Conservation (phyloP, 306 rosid genomes). For the Gastrolobium bilobum region DNA sequence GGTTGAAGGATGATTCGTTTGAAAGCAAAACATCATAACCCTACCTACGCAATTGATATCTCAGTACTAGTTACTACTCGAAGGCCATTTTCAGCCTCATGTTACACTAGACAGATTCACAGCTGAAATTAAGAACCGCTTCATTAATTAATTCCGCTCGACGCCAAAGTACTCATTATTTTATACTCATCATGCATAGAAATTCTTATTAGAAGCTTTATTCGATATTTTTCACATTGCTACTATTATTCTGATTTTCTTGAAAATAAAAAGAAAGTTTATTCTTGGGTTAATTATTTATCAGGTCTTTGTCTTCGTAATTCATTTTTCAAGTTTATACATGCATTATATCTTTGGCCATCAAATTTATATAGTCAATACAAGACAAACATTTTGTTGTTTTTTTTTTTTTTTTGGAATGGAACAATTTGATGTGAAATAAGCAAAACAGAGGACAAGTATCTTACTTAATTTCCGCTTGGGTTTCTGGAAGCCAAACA, state of each 20-base stretch:
- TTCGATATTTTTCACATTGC: neutral
- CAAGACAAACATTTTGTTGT: neutral
- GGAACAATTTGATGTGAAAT: neutral
- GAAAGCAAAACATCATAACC: neutral
- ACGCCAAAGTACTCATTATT: neutral
- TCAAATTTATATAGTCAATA: neutral
- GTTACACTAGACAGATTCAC: neutral
- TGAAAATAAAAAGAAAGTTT: neutral
- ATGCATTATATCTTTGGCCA: neutral
- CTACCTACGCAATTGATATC: conserved; percentile 15
- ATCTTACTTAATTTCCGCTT: neutral
- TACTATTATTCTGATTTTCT: neutral
- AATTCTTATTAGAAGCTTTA: neutral
- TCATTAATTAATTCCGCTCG: neutral
- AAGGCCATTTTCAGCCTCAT: neutral
- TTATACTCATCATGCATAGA: neutral
- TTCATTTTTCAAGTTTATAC: neutral
- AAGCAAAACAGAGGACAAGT: neutral
- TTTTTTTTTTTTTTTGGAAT: neutral
- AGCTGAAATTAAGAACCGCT: neutral
- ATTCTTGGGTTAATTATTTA: neutral
- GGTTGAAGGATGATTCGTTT: conserved; percentile 9
- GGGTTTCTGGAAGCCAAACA: neutral
- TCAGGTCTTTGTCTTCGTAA: neutral
- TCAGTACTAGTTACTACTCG: too few relatives aligned